These are phyloP conservation scores for Sphagnurus paluster DNA, from an alignment of 1,284 basidiomycete genomes.

Conservation along the genomic window DNA sequence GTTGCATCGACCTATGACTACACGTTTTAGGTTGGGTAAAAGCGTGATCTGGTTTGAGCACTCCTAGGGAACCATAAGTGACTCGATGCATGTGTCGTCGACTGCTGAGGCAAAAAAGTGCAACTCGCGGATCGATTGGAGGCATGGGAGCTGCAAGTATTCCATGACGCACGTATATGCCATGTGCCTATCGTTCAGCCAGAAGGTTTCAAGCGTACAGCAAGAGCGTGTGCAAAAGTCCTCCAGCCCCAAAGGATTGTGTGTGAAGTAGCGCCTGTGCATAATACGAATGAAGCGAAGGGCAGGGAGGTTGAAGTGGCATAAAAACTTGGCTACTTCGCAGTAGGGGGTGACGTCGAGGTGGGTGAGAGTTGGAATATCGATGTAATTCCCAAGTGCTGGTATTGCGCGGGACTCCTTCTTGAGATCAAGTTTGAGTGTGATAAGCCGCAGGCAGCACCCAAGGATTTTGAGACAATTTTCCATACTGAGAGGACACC, in stretches of 20 bases:
- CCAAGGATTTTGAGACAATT: constrained; percentile 3
- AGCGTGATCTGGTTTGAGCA: not conserved
- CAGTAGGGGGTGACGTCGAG: constrained; percentile 5
- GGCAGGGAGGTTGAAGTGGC: constrained; percentile 3
- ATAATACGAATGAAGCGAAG: constrained; percentile 3
- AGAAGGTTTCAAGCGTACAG: constrained; percentile 6
- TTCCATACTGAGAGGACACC: constrained; percentile 5
- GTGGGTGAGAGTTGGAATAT: constrained; percentile 1
- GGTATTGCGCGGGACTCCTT: not conserved
- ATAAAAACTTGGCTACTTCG: constrained; percentile 6
- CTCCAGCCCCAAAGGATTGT: constrained; percentile 1
- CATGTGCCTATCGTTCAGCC: constrained; percentile 3
- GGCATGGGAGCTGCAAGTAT: constrained; percentile 4
- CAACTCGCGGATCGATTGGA: constrained; percentile 3
- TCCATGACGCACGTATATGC: not conserved
- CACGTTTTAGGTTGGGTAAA: constrained; percentile 2
- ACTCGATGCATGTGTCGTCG: not conserved
- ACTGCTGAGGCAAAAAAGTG: constrained; percentile 2
- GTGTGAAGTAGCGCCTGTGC: not conserved
- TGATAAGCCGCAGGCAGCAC: not conserved
- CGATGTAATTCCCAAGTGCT: not conserved
- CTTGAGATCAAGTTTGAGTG: constrained; percentile 6
- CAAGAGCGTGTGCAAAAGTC: constrained; percentile 6
- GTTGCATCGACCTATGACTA: constrained; percentile 3
- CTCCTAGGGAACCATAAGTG: constrained; percentile 1